Evolutionary conservation across 2,329 filamentous ascomycete genomes (phyloP), one percentile per base, ranked within the genome.

Genomic region (Exophiala viscosa): DNA sequence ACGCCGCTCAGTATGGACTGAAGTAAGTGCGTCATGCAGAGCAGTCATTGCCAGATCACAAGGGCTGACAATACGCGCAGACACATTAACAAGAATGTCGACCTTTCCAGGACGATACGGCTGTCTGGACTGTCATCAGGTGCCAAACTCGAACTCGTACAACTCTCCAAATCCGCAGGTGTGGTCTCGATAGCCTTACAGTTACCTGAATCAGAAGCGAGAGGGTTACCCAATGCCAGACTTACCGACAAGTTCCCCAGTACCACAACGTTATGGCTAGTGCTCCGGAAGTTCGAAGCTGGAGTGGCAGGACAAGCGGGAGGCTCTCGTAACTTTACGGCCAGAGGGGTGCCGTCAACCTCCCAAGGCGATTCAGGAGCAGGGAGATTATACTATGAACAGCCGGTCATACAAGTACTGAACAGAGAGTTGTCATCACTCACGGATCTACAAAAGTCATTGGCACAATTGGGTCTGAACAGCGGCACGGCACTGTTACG

Each of bases 111-210:
- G 50, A 86, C 88, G 38, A 89, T 91, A 67, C 85, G 92, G 43
- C 83, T 92, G 23, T 87, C 90, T 4, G 89, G 90, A 45, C 84
- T 99, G 5, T 78, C 81, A 10, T 82, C 88, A 34, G 93, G 93
- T 57, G 92, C 93, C 54, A 95, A 95, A 67, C 83, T 99, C 53
- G 91, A 97, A 67, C 87, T 99, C 45, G 86, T 96, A 17, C 85
- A 89, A 66, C 85, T 87, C 54, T 93, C 91, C 41, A 88, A 88
- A 52, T 93, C 90, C 0, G 87, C 91, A 0, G 86, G 89, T 1
- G 86, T 87, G 43, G 86, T 99, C 50, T 90, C 87, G 36, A 86
- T 99, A 38, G 92, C 89, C n/a, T 75, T 99, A 10, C 88, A 95
- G 66, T 76, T 96, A 23, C 88, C 90, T 3, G 79, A 85, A 33